phyloP scores from a whole-genome alignment of 257 asterid genomes.

The Galeopsis tetrahit region DNA sequence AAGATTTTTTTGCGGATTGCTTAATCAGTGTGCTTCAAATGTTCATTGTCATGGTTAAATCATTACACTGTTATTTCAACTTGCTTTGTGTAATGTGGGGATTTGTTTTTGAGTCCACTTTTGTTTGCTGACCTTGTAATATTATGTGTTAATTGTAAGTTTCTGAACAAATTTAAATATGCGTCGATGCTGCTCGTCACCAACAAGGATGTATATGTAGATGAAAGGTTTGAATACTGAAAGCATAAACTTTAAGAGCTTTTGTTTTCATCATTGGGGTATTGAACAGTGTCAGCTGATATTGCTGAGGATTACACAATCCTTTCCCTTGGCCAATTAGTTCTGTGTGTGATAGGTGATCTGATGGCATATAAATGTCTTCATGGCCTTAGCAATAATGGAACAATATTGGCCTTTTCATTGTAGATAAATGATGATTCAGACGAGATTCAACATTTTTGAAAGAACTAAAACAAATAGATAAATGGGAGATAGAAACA shows the following conservation, averaged over 20 bases:
- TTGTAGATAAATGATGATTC: not conserved
- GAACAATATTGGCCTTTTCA: not conserved
- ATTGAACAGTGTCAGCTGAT: not conserved
- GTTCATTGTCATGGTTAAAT: not conserved
- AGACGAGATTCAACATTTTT: no score
- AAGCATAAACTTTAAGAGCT: not conserved
- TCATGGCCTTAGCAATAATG: not conserved
- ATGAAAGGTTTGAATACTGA: not conserved
- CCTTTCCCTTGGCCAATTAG: not conserved
- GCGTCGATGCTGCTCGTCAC: not conserved
- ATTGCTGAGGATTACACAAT: not conserved
- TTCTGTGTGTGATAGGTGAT: not conserved
- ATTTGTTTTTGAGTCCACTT: not conserved
- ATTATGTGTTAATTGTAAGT: not conserved
- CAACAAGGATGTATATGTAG: not conserved
- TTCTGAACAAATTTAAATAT: constrained; percentile 4
- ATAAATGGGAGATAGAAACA: no score
- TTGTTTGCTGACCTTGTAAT: constrained; percentile 5
- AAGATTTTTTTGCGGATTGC: not conserved
- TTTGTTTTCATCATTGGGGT: constrained; percentile 11
- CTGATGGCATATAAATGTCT: not conserved
- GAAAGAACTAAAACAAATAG: no score
- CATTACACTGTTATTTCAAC: not conserved
- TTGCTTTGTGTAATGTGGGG: not conserved
- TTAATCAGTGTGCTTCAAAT: not conserved